Evolutionary conservation across 192 early-diverging fungal species (phyloP).

Genomic region (Chytriomyces confervae): DNA sequence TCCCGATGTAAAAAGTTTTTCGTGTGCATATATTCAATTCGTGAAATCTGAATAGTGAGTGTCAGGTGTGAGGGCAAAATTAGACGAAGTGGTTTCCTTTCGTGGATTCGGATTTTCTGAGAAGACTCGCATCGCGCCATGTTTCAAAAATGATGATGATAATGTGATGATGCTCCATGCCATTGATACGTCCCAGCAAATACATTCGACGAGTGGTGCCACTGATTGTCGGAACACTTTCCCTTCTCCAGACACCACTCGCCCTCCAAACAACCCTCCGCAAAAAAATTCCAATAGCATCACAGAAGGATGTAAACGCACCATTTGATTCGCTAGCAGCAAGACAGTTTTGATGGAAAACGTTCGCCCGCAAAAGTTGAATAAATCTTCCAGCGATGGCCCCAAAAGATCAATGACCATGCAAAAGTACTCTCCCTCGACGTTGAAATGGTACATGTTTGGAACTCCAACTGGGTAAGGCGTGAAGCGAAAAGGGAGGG

Average conservation of each 20-base stretch:
- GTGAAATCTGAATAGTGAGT: conserved; percentile 51
- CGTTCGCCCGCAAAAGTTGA: conserved; percentile 68
- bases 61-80: background rate
- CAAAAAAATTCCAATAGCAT: background rate
- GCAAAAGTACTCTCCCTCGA: conserved; percentile 63
- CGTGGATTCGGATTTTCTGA: background rate
- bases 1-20: conserved; percentile 72
- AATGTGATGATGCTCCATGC: too few species aligned
- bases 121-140: background rate
- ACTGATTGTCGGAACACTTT: background rate
- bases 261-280: background rate
- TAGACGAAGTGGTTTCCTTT: background rate
- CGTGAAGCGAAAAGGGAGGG: background rate
- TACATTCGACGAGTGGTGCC: background rate
- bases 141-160: background rate
- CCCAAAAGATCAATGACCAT: conserved; percentile 70
- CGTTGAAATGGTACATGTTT: conserved; percentile 87
- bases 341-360: conserved; percentile 68
- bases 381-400: conserved; percentile 63
- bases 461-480: conserved; percentile 73
- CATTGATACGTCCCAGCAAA: background rate
- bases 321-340: conserved; percentile 66
- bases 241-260: background rate
- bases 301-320: conserved; percentile 19
- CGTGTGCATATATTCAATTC: conserved; percentile 68